phyloP scores from a whole-genome alignment of 345 rosid genomes.

The Ricinus communis region DNA sequence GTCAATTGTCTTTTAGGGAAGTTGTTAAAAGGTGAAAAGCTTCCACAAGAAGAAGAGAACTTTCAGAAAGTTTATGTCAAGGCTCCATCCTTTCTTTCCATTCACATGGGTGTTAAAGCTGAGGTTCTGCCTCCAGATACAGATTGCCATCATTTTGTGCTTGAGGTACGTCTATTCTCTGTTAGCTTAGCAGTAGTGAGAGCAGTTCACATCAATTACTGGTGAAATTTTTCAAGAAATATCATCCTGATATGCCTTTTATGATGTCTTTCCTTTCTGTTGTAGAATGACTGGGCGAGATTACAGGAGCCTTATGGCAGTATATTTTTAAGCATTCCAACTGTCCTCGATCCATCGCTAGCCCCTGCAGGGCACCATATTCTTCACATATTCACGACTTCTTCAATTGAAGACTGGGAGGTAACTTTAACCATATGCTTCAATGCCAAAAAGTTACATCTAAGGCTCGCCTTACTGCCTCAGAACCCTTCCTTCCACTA shows the following conservation, averaged over 20 bases:
- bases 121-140: slow-evolving; percentile 81
- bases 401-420: slow-evolving; percentile 90
- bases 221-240: not conserved
- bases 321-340: slow-evolving; percentile 94
- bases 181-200: not conserved
- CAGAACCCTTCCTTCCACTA: not conserved
- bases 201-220: not conserved
- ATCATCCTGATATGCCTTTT: not conserved
- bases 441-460: slow-evolving; percentile 11
- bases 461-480: not conserved
- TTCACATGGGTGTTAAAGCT: slow-evolving; percentile 92
- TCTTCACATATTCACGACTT: slow-evolving; percentile 86
- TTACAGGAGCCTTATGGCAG: slow-evolving; percentile 87
- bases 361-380: slow-evolving; percentile 85
- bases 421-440: slow-evolving; percentile 28
- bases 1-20: slow-evolving; percentile 51
- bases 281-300: slow-evolving; percentile 69
- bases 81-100: slow-evolving; percentile 98
- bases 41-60: slow-evolving; percentile 86
- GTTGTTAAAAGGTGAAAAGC: slow-evolving; percentile 72
- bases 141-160: slow-evolving; percentile 93
- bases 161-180: slow-evolving; percentile 56
- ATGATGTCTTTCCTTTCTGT: slow-evolving; percentile 9
- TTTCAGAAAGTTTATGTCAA: slow-evolving; percentile 84
- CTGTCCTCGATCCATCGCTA: slow-evolving; percentile 80